Percentiles rank a stretch among this genome's conserved stretches.
Evolutionary conservation across 2,329 filamentous ascomycete genomes (phyloP).

Genomic region (Verticillium klebahnii): DNA sequence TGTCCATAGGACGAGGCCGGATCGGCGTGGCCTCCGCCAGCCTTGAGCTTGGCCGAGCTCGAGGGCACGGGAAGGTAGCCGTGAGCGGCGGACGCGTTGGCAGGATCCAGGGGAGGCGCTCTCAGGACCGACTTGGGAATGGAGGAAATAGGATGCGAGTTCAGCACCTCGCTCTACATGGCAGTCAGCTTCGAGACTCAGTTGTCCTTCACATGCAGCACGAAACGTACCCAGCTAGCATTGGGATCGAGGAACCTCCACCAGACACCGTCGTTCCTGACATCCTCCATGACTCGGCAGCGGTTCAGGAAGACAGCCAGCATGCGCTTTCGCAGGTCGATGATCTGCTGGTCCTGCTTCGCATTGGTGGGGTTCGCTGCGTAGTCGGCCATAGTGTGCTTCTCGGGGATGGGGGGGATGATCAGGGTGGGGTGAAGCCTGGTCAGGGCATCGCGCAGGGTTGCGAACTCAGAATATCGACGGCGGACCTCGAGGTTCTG

Average conservation of each 20-base stretch:
- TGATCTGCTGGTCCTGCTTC: slow-evolving; percentile 95
- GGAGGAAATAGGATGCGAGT: slow-evolving; percentile 83
- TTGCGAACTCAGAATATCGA: slow-evolving; percentile 94
- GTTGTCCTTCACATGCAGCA: background rate
- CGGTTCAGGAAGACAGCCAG: slow-evolving; percentile 90
- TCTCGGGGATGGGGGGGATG: slow-evolving; percentile 95
- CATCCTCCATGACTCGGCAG: slow-evolving; percentile 86
- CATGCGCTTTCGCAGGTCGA: slow-evolving; percentile 96
- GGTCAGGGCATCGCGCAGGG: slow-evolving; percentile 80
- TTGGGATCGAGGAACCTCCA: slow-evolving; percentile 98
- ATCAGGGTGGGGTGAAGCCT: slow-evolving; percentile 92
- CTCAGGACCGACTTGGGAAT: slow-evolving; percentile 93
- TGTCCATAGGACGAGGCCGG: slow-evolving; percentile 29
- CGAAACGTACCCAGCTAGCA: slow-evolving; percentile 79
- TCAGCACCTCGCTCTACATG: slow-evolving; percentile 80
- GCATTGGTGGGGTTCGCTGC: slow-evolving; percentile 96
- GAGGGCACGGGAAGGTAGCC: slow-evolving; percentile 83
- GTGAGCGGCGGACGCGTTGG: slow-evolving; percentile 87
- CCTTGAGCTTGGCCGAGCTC: slow-evolving; percentile 78
- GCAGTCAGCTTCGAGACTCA: slow-evolving; percentile 18
- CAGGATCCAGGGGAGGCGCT: slow-evolving; percentile 89
- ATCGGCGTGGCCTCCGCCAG: slow-evolving; percentile 28
- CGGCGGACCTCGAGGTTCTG: slow-evolving; percentile 93
- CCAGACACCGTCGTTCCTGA: slow-evolving; percentile 90
- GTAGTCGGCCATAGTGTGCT: slow-evolving; percentile 98